Conservation (phyloP, 75 land plant species). For the Azolla pinnata region DNA sequence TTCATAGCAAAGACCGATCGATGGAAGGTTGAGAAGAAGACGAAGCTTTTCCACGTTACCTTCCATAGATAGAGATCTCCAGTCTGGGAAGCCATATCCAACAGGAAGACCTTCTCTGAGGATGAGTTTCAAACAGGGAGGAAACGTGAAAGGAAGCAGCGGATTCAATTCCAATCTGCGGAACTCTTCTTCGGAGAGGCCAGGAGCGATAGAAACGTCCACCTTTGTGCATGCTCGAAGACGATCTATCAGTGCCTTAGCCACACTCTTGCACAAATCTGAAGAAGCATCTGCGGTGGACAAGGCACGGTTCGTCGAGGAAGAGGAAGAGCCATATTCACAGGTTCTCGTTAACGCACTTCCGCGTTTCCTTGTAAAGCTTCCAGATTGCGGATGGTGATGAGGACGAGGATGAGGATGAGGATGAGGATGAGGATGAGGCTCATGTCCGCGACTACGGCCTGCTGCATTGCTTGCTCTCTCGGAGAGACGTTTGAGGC, state of each 20-base stretch:
- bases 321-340: too few species aligned
- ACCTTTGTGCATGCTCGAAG: constrained; percentile 34
- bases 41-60: constrained; percentile 37
- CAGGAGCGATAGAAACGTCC: constrained; percentile 37
- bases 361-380: too few species aligned
- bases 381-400: too few species aligned
- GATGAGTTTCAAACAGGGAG: constrained; percentile 73
- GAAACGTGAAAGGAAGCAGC: constrained; percentile 67
- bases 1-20: constrained; percentile 53
- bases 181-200: constrained; percentile 73
- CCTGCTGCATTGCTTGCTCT: constrained; percentile 50
- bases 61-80: too few species aligned
- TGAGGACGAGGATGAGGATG: too few species aligned
- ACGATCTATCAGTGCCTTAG: constrained; percentile 37
- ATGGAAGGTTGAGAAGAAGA: constrained; percentile 46
- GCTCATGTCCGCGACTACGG: constrained; percentile 20
- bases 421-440: constrained; percentile 26
- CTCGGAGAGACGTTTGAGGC: constrained; percentile 76
- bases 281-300: not conserved
- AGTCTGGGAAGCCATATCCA: constrained; percentile 89
- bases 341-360: too few species aligned
- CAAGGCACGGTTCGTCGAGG: too few species aligned
- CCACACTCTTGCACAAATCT: too few species aligned
- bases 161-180: constrained; percentile 67
- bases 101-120: constrained; percentile 66